Evolutionary conservation across 1,284 basidiomycete species (phyloP).

Genomic region (Ceratobasidium sp.): DNA sequence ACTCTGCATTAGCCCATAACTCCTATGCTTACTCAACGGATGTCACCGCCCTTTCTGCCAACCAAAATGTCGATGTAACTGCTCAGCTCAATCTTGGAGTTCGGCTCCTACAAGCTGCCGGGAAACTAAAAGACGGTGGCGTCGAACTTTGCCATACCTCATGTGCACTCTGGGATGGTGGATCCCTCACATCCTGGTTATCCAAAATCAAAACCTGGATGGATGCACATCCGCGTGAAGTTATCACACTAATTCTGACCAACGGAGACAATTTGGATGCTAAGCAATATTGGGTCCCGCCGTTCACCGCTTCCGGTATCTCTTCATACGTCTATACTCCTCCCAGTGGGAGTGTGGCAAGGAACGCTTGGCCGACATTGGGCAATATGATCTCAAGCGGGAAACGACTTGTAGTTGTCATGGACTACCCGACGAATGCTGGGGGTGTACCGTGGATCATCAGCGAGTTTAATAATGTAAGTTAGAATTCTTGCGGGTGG

Average conservation of each 20-base stretch:
- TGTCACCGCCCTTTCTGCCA: conserved; percentile 23
- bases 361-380: conserved; percentile 32
- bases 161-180: conserved; percentile 31
- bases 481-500: background rate
- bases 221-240: conserved; percentile 38
- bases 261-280: conserved; percentile 40
- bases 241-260: conserved; percentile 28
- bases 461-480: conserved; percentile 37
- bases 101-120: conserved; percentile 28
- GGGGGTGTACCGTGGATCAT: conserved; percentile 40
- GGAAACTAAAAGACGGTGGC: conserved; percentile 21
- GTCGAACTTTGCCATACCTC: conserved; percentile 41
- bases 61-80: conserved; percentile 35
- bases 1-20: conserved; percentile 30
- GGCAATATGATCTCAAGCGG: conserved; percentile 34
- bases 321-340: conserved; percentile 28
- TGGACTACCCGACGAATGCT: conserved; percentile 40
- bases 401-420: conserved; percentile 32
- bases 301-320: conserved; percentile 26
- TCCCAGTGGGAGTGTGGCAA: conserved; percentile 8
- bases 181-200: conserved; percentile 33
- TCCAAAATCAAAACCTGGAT: conserved; percentile 38
- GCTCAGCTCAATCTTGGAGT: conserved; percentile 30
- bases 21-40: conserved; percentile 39
- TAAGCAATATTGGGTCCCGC: conserved; percentile 32